A percentile compares a stretch with the other conserved stretches of the same genome.
Conservation (phyloP, 2,329 filamentous ascomycete species). For the Talaromyces sp. region DNA sequence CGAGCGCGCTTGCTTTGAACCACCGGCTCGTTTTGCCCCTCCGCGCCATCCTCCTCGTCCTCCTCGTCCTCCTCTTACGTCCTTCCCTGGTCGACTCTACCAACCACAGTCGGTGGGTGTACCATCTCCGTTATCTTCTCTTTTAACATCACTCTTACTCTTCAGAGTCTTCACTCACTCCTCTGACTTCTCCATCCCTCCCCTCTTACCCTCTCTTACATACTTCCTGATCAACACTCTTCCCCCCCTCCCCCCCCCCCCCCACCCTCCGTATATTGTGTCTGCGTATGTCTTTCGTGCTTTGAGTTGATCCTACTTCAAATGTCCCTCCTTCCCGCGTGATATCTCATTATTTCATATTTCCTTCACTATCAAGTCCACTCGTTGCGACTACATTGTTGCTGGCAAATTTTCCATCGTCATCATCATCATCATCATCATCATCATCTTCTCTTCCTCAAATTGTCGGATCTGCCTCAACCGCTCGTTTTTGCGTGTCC, state of each 20-base stretch:
- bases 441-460: neutral
- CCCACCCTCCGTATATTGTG: neutral
- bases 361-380: neutral
- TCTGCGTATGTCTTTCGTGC: neutral
- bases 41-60: slow-evolving; percentile 3
- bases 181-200: no score
- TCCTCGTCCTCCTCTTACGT: neutral
- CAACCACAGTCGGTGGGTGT: neutral
- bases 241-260: neutral
- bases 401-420: neutral
- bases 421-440: no score
- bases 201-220: slow-evolving; percentile 1
- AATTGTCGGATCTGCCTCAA: neutral
- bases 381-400: neutral
- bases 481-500: neutral
- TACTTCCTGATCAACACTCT: neutral
- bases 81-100: neutral
- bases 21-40: neutral
- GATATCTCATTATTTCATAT: neutral
- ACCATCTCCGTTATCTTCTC: neutral
- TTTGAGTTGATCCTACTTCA: neutral
- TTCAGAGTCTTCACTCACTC: neutral
- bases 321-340: slow-evolving; percentile 3
- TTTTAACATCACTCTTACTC: neutral
- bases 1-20: neutral